Evolutionary conservation across 306 rosid genomes (phyloP).

Genomic region (Carpinus fangiana): DNA sequence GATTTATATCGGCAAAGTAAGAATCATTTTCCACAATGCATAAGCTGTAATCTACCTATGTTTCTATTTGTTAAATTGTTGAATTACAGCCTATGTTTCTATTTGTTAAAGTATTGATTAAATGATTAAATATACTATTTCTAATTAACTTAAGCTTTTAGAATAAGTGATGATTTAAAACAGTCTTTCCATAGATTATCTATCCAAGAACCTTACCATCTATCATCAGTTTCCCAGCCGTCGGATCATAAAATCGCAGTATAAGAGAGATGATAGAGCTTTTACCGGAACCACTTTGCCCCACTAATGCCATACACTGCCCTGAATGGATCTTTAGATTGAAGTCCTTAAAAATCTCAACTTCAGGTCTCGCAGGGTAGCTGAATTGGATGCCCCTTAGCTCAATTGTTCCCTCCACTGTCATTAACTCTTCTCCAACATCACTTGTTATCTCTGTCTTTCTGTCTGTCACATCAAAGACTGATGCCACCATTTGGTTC

Average conservation of each 20-base stretch:
- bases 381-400: conserved; percentile 67
- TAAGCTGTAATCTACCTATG: neutral
- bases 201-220: conserved; percentile 64
- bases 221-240: conserved; percentile 72
- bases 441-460: conserved; percentile 62
- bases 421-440: conserved; percentile 63
- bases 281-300: conserved; percentile 99
- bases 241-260: conserved; percentile 88
- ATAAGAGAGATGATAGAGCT: conserved; percentile 88
- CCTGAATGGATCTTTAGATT: conserved; percentile 72
- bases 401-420: conserved; percentile 85
- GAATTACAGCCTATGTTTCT: neutral
- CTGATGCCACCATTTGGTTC: conserved; percentile 92
- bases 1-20: neutral
- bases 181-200: neutral
- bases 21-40: neutral
- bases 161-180: too few relatives aligned
- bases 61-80: too few relatives aligned
- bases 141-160: too few relatives aligned
- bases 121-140: too few relatives aligned
- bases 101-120: too few relatives aligned
- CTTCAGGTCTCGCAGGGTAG: conserved; percentile 93
- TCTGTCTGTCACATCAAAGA: conserved; percentile 78
- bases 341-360: conserved; percentile 77
- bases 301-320: conserved; percentile 78